These are phyloP conservation scores for Stachybotrys chartarum DNA, from an alignment of 2,329 filamentous ascomycete species.

Conservation along the genomic window DNA sequence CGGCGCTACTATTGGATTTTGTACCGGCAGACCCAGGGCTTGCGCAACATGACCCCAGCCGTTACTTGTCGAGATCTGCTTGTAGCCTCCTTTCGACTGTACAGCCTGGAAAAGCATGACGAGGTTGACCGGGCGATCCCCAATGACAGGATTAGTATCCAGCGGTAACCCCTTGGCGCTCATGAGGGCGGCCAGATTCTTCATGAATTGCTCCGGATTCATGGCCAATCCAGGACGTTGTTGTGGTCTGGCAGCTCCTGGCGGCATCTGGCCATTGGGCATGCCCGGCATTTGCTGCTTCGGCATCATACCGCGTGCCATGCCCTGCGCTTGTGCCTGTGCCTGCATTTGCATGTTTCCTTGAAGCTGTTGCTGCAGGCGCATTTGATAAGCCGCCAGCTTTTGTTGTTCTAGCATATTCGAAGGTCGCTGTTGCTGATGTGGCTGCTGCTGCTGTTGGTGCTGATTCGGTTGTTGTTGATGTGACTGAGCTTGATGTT, in stretches of 20 bases:
- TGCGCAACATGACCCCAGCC: constrained; percentile 69
- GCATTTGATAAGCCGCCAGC: constrained; percentile 73
- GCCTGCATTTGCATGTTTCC: constrained; percentile 39
- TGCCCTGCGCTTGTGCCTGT: constrained; percentile 21
- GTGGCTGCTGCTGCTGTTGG: constrained; percentile 32
- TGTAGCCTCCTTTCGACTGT: constrained; percentile 68
- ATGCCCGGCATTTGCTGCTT: constrained; percentile 42
- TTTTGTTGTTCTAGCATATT: constrained; percentile 60
- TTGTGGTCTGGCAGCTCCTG: constrained; percentile 44
- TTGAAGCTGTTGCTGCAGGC: constrained; percentile 69
- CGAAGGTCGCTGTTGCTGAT: constrained; percentile 30
- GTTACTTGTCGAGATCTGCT: constrained; percentile 60
- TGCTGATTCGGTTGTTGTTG: constrained; percentile 18
- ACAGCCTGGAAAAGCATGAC: constrained; percentile 73
- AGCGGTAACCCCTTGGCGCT: constrained; percentile 63
- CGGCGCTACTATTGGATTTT: constrained; percentile 58
- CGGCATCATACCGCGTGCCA: constrained; percentile 44
- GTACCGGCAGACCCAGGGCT: constrained; percentile 54
- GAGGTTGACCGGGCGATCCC: constrained; percentile 66
- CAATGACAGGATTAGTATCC: constrained; percentile 66
- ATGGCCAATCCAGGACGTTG: constrained; percentile 32
- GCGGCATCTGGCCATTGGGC: constrained; percentile 50
- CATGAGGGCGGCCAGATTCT: constrained; percentile 74
- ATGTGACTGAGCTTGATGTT: constrained; percentile 29
- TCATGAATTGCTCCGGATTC: constrained; percentile 64